Conservation (phyloP, 495 filamentous ascomycete genomes). For the Tetracladium setigerum region DNA sequence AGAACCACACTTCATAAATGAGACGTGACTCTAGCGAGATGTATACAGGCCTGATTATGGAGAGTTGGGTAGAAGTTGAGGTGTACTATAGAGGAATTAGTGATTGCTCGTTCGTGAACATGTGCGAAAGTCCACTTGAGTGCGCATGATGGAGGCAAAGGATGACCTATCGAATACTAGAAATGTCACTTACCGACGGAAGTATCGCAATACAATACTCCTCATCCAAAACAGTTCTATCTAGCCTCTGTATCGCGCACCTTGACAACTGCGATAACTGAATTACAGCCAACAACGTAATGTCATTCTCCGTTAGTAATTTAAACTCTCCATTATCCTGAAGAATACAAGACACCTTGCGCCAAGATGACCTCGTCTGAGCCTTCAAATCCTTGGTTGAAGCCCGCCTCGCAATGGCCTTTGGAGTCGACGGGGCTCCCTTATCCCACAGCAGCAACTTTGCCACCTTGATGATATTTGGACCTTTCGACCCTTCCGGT, state of each 20-base stretch:
- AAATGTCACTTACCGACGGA: slow-evolving; percentile 13
- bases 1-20: slow-evolving; percentile 95
- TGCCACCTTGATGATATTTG: slow-evolving; percentile 93
- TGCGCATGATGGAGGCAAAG: too few relatives aligned
- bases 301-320: slow-evolving; percentile 75
- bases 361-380: slow-evolving; percentile 55
- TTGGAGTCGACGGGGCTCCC: slow-evolving; percentile 43
- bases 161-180: too few relatives aligned
- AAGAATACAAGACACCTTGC: slow-evolving; percentile 82
- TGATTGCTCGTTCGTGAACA: too few relatives aligned
- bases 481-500: slow-evolving; percentile 43
- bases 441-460: slow-evolving; percentile 90
- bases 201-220: slow-evolving; percentile 93
- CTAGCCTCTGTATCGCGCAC: slow-evolving; percentile 81
- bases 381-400: slow-evolving; percentile 26
- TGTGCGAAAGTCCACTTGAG: too few relatives aligned
- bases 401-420: slow-evolving; percentile 37
- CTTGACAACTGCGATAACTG: slow-evolving; percentile 85
- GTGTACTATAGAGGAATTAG: slow-evolving; percentile 52
- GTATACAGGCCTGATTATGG: slow-evolving; percentile 68
- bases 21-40: slow-evolving; percentile 81
- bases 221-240: slow-evolving; percentile 87
- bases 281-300: slow-evolving; percentile 68
- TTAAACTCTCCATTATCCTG: slow-evolving; percentile 95
- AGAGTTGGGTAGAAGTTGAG: slow-evolving; percentile 52